A percentile compares a stretch with the other conserved stretches of the same genome.
Conservation (phyloP, 108 stramenopile genomes). For the Nitzschia sp. region DNA sequence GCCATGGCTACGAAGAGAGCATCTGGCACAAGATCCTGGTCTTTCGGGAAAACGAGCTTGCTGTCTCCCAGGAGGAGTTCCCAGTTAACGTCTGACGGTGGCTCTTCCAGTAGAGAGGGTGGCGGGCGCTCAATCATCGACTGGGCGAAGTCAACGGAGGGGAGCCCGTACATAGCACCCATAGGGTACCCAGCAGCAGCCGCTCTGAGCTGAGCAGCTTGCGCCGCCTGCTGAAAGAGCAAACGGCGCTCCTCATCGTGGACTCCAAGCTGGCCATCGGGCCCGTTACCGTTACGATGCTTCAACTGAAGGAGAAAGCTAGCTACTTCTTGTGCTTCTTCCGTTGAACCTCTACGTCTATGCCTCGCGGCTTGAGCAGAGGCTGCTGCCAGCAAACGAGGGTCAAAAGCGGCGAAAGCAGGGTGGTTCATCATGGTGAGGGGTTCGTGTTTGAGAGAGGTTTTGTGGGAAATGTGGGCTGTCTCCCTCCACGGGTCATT, state of each 20-base stretch:
- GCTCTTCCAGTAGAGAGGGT: conserved; percentile 18
- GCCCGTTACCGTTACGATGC: conserved; percentile 10
- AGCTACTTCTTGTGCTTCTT: conserved; percentile 33
- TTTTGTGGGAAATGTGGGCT: neutral
- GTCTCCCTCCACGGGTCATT: conserved; percentile 2
- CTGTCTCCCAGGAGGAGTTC: conserved; percentile 32
- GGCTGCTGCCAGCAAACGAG: conserved; percentile 9
- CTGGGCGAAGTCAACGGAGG: conserved; percentile 1
- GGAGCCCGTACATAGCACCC: conserved; percentile 24
- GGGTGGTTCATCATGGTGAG: conserved; percentile 23
- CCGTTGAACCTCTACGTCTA: conserved; percentile 19
- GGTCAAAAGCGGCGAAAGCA: conserved; percentile 18
- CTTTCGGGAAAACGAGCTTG: conserved; percentile 54
- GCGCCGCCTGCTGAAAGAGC: conserved; percentile 3
- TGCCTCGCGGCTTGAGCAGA: conserved; percentile 19
- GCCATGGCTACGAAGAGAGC: conserved; percentile 75
- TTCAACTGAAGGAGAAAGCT: conserved; percentile 33
- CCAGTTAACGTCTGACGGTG: conserved; percentile 17
- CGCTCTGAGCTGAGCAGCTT: neutral
- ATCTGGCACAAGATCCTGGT: conserved; percentile 71
- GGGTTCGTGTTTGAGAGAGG: conserved; percentile 13
- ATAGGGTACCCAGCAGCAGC: conserved; percentile 21
- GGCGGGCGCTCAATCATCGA: conserved; percentile 6
- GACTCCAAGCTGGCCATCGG: neutral
- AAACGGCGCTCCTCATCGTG: conserved; percentile 11